Conservation (phyloP, 1,139 yeast species). For the Lizanozyma gosingica region DNA sequence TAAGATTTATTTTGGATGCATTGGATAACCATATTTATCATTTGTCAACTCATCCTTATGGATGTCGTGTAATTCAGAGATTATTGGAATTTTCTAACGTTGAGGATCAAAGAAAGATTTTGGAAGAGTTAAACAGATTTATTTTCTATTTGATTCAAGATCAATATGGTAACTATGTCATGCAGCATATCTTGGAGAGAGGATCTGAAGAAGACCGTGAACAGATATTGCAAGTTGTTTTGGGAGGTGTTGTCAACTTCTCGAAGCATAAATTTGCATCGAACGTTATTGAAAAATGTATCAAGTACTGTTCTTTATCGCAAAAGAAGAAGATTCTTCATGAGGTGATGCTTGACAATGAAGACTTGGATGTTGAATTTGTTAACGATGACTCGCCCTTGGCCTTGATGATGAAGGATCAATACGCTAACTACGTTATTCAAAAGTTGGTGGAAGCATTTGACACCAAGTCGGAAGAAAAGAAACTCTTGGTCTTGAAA, state of each 20-base stretch:
- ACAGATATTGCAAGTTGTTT: slow-evolving; percentile 31
- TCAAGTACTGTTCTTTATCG: slow-evolving; percentile 54
- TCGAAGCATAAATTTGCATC: slow-evolving; percentile 97
- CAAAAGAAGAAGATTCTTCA: slow-evolving; percentile 59
- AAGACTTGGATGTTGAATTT: slow-evolving; percentile 27
- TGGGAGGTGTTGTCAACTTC: slow-evolving; percentile 62
- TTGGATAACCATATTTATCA: slow-evolving; percentile 76
- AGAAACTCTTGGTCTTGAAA: slow-evolving; percentile 49
- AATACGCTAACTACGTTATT: slow-evolving; percentile 93
- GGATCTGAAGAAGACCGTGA: slow-evolving; percentile 46
- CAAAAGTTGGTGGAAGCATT: slow-evolving; percentile 84
- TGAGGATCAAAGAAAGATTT: slow-evolving; percentile 54
- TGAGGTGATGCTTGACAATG: slow-evolving; percentile 49
- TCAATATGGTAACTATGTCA: slow-evolving; percentile 95
- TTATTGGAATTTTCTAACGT: slow-evolving; percentile 66
- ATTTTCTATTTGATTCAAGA: slow-evolving; percentile 80
- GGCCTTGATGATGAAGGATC: slow-evolving; percentile 92
- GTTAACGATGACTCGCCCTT: slow-evolving; percentile 56
- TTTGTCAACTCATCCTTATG: slow-evolving; percentile 91
- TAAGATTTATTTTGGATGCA: slow-evolving; percentile 66
- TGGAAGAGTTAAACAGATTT: slow-evolving; percentile 64
- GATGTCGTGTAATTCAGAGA: slow-evolving; percentile 94
- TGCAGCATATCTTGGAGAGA: slow-evolving; percentile 87
- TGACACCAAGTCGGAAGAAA: slow-evolving; percentile 58
- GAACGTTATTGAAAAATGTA: slow-evolving; percentile 93